Percentiles rank a stretch among this genome's conserved stretches.
These are phyloP conservation scores for Colletotrichum caudatum DNA, from an alignment of 2,329 filamentous ascomycete species.

Conservation along the genomic window DNA sequence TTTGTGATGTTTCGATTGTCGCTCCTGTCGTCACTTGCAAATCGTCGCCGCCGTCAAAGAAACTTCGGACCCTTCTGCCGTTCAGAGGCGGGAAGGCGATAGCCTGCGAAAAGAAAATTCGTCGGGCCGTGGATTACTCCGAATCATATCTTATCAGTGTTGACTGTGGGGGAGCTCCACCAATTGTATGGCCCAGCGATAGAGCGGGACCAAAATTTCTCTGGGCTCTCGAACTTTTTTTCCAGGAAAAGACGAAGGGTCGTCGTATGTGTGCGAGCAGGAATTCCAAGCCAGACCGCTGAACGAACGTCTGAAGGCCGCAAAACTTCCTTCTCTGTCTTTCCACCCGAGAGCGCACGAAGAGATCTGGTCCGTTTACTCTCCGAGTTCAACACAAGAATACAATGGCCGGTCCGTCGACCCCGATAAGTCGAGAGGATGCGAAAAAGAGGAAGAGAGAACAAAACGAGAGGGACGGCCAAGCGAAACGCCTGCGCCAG, in stretches of 20 bases:
- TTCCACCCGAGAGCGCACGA: neutral
- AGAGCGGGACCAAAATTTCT: slow-evolving; percentile 43
- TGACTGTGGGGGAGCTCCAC: slow-evolving; percentile 28
- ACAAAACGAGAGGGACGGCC: slow-evolving; percentile 55
- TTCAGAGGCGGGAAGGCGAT: neutral
- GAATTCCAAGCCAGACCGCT: slow-evolving; percentile 30
- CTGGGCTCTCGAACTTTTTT: slow-evolving; percentile 43
- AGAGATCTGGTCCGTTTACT: neutral
- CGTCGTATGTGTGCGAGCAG: slow-evolving; percentile 26
- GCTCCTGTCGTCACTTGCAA: slow-evolving; percentile 13
- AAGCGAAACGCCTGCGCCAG: slow-evolving; percentile 53
- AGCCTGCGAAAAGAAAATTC: slow-evolving; percentile 34
- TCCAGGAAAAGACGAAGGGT: slow-evolving; percentile 24
- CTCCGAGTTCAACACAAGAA: neutral
- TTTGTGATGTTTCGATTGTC: neutral
- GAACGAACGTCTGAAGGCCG: slow-evolving; percentile 26
- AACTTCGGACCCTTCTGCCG: slow-evolving; percentile 16
- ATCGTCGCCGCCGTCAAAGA: slow-evolving; percentile 30
- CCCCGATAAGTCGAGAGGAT: slow-evolving; percentile 50
- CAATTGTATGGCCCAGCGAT: slow-evolving; percentile 39
- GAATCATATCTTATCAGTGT: slow-evolving; percentile 41
- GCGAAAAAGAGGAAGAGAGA: slow-evolving; percentile 63
- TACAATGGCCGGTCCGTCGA: slow-evolving; percentile 53
- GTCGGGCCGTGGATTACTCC: slow-evolving; percentile 39
- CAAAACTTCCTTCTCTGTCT: slow-evolving; percentile 2